Base-by-base conservation (phyloP, 805 yeast species). In the Starmerella roubikii region DNA sequence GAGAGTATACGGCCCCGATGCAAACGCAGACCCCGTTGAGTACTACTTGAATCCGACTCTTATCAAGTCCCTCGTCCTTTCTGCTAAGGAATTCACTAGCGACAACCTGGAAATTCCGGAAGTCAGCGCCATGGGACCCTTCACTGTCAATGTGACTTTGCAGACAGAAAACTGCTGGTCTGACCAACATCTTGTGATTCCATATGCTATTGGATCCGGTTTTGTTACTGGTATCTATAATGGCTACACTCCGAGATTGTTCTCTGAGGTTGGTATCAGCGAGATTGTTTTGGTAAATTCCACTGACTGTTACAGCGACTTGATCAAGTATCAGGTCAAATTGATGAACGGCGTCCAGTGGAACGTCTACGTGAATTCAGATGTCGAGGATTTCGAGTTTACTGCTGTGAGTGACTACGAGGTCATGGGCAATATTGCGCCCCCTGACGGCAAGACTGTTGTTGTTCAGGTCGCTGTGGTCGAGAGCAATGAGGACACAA, bases 171-270 rank as follows among this genome's bases (percentile, higher is more conserved):
- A 35, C 21, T 18, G 34, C 35, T 39, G 38, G 38, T 39, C 45
- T 1, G 29, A 33, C 37, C 45, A 43, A 31, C 22, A 27, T 13
- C 32, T 47, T 11, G 63, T 65, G 24, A 45, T 71, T 34, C 86
- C 88, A 3, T 52, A 80, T 39, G 80, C 78, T 5, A 86, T 79
- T 57, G 96, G 96, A 39, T 68, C 68, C 68, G 94, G 94, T 6
- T 74, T 81, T 45, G 72, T 81, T 13, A 78, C 94, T 24, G 82
- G 76, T 21, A 58, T 70, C 20, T 69, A 68, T 49, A 57, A 68
- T 48, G 48, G 50, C 11, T 57, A 72, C 47, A 60, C 67, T 22
- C 69, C 76, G 15, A 48, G 56, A 17, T 48, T 74, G 22, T 62
- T 60, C 45, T 61, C 74, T 2, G 63, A 62, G 41, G 58, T 68